Evolutionary conservation across 176 grass and related monocot species (phyloP).

Genomic region (Juncus inflexus): DNA sequence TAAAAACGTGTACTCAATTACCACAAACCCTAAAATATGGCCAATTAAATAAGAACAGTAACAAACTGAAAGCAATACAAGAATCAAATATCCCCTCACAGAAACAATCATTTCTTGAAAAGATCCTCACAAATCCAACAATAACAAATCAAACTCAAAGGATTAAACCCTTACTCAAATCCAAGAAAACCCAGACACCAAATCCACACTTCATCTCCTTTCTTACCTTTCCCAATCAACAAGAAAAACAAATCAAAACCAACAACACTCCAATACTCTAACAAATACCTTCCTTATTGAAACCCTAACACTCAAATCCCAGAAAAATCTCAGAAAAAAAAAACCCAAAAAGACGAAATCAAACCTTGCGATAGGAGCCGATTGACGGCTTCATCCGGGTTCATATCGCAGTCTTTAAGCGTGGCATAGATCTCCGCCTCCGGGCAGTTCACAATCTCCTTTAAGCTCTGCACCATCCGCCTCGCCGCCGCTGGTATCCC

Average conservation of each 20-base stretch:
- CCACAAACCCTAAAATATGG: too few relatives aligned
- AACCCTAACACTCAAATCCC: slow-evolving; percentile 1
- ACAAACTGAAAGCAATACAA: too few relatives aligned
- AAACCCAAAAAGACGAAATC: neutral
- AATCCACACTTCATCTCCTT: neutral
- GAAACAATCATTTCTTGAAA: neutral
- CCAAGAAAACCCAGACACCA: slow-evolving; percentile 1
- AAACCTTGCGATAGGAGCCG: slow-evolving; percentile 90
- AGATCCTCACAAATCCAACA: neutral
- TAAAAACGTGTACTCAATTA: too few relatives aligned
- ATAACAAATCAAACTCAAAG: neutral
- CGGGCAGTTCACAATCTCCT: slow-evolving; percentile 97
- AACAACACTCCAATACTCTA: neutral
- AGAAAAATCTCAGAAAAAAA: neutral
- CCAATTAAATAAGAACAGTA: too few relatives aligned
- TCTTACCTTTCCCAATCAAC: neutral
- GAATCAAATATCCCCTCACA: too few relatives aligned
- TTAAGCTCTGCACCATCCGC: slow-evolving; percentile 90
- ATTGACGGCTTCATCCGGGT: slow-evolving; percentile 89
- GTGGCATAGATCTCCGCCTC: slow-evolving; percentile 93
- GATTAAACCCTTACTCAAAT: neutral
- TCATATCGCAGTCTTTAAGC: slow-evolving; percentile 96
- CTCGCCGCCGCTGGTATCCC: slow-evolving; percentile 52
- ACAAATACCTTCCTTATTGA: too few relatives aligned
- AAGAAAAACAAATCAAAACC: neutral